These are phyloP conservation scores for Kwoniella heveanensis DNA, from an alignment of 768 basidiomycete species.

Conservation along the genomic window DNA sequence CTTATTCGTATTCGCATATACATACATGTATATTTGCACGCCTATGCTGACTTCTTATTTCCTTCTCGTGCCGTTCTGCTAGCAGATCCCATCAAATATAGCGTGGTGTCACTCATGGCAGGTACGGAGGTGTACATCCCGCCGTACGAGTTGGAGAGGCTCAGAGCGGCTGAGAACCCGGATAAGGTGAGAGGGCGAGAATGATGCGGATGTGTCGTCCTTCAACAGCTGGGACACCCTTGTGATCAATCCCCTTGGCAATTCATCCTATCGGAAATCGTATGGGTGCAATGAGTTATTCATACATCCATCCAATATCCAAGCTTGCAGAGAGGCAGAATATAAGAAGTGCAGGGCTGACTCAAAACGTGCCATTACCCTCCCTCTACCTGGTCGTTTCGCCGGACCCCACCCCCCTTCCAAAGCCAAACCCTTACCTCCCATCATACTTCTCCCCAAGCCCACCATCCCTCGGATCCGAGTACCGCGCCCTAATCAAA, in stretches of 20 bases:
- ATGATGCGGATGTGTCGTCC: too few relatives aligned
- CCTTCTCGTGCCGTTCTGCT: background rate
- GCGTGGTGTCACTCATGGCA: conserved; percentile 34
- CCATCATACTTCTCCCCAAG: conserved; percentile 38
- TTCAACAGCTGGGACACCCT: too few relatives aligned
- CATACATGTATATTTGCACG: too few relatives aligned
- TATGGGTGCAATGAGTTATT: background rate
- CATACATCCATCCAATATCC: background rate
- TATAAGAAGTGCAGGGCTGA: too few relatives aligned
- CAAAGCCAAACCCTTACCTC: conserved; percentile 36
- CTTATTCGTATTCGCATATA: too few relatives aligned
- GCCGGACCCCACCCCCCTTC: too few relatives aligned
- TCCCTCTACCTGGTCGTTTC: background rate
- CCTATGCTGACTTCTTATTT: background rate
- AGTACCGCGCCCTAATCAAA: conserved; percentile 33
- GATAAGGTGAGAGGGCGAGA: conserved; percentile 26
- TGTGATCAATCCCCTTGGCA: too few relatives aligned
- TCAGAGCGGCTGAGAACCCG: conserved; percentile 28
- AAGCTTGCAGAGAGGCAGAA: too few relatives aligned
- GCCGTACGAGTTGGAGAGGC: conserved; percentile 25
- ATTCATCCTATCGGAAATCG: too few relatives aligned
- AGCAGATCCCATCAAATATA: conserved; percentile 38
- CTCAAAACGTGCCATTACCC: too few relatives aligned
- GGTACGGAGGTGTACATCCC: conserved; percentile 45
- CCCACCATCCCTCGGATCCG: conserved; percentile 29